phyloP scores from a whole-genome alignment of 139 green algal genomes.

The Volvox africanus region DNA sequence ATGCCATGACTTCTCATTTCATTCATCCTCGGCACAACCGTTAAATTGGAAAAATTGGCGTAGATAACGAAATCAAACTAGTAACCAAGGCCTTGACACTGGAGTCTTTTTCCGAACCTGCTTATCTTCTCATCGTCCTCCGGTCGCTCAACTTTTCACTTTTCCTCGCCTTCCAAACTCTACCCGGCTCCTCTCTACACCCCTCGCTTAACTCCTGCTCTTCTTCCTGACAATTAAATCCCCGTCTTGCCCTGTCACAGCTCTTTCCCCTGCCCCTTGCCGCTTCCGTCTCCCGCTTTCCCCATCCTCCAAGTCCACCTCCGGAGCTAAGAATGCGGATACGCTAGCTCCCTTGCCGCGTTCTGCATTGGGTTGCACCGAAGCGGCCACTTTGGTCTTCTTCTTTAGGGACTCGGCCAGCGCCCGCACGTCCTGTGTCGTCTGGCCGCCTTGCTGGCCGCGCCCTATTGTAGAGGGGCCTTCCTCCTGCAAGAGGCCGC shows the following conservation, averaged over 20 bases:
- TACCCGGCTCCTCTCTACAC: background rate
- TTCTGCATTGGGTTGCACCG: background rate
- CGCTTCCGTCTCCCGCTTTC: background rate
- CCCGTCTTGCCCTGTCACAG: background rate
- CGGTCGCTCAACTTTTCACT: background rate
- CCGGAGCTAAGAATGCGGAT: constrained; percentile 26
- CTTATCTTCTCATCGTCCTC: background rate
- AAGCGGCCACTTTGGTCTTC: constrained; percentile 52
- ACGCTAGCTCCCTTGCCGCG: background rate
- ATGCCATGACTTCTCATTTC: too few relatives aligned
- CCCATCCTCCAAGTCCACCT: background rate
- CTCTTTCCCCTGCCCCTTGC: background rate
- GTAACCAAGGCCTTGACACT: background rate
- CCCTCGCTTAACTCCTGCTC: background rate
- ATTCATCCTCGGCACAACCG: background rate
- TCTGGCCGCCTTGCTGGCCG: too few relatives aligned
- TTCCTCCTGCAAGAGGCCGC: constrained; percentile 24
- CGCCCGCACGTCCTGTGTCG: constrained; percentile 37
- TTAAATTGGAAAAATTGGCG: background rate
- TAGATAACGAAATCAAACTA: background rate
- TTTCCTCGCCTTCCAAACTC: background rate
- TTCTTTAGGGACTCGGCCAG: constrained; percentile 70
- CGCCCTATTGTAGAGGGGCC: constrained; percentile 3
- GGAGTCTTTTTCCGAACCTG: background rate
- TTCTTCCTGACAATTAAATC: background rate